phyloP scores from a whole-genome alignment of 257 asterid species.

The Solanum chiquidenum region DNA sequence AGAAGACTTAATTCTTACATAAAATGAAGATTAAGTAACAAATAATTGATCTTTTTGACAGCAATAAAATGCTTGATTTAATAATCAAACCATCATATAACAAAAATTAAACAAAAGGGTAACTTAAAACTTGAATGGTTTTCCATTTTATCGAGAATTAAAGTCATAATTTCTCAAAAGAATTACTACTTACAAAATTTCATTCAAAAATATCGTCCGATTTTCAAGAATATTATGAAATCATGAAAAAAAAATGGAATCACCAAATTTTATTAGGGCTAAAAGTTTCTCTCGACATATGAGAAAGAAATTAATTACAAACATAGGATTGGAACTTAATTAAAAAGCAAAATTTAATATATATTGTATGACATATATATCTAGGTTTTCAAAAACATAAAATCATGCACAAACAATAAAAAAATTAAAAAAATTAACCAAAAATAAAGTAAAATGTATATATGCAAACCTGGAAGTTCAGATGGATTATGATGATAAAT shows the following conservation, averaged over 20 bases:
- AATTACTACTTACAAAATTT: background rate
- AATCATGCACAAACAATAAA: background rate
- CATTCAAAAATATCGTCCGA: background rate
- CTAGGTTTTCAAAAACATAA: background rate
- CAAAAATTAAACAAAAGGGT: background rate
- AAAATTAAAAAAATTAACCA: background rate
- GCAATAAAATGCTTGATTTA: background rate
- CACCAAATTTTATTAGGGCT: background rate
- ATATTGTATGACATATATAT: background rate
- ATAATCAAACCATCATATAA: background rate
- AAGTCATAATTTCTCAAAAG: background rate
- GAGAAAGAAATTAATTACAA: background rate
- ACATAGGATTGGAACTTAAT: background rate
- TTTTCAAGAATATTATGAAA: background rate
- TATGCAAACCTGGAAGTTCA: constrained; percentile 43
- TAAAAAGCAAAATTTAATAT: background rate
- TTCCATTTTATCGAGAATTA: background rate
- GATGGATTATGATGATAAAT: constrained; percentile 47
- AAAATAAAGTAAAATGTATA: background rate
- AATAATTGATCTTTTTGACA: background rate
- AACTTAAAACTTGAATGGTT: background rate
- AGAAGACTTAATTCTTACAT: background rate
- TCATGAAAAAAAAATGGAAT: background rate
- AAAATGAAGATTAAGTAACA: background rate
- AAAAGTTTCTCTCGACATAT: background rate